Evolutionary conservation across 208 protist genomes (phyloP).

Genomic region (Trypanosoma mega): DNA sequence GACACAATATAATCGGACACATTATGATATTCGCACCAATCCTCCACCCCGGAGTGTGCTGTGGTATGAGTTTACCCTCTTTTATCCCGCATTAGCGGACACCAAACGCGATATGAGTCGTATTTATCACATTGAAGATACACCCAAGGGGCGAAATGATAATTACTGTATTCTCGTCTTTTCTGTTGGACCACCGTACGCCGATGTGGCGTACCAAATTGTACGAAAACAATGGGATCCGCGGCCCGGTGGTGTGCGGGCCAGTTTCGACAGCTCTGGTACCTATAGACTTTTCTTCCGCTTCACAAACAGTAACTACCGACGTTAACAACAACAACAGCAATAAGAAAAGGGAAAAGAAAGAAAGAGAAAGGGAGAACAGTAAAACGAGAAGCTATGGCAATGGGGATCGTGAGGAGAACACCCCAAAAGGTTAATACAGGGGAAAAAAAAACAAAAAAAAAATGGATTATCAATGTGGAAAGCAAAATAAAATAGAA

Average conservation of each 20-base stretch:
- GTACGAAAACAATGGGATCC: conserved; percentile 96
- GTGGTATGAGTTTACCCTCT: conserved; percentile 99
- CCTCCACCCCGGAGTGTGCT: conserved; percentile 98
- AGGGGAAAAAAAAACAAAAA: conserved; percentile 14
- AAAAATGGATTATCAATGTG: no score
- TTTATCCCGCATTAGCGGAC: conserved; percentile 97
- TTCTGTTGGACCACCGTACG: conserved; percentile 97
- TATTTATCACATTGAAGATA: conserved; percentile 92
- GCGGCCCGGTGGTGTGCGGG: conserved; percentile 93
- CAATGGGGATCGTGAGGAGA: no score
- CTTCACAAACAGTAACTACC: conserved; percentile 87
- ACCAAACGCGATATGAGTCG: conserved; percentile 89
- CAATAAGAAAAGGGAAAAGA: no score
- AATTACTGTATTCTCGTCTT: conserved; percentile 94
- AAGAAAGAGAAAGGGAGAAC: no score
- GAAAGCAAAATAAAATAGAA: conserved; percentile 6
- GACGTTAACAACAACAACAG: conserved; percentile 54
- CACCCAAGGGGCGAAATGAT: conserved; percentile 62
- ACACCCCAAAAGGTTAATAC: no score
- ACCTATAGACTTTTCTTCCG: conserved; percentile 84
- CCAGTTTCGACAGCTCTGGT: conserved; percentile 92
- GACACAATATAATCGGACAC: conserved; percentile 98
- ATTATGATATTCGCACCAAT: conserved; percentile 98
- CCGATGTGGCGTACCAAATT: conserved; percentile 98
- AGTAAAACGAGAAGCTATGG: no score